These are phyloP conservation scores for Aspergillus funiculosus DNA, from an alignment of 495 filamentous ascomycete species.

Conservation along the genomic window DNA sequence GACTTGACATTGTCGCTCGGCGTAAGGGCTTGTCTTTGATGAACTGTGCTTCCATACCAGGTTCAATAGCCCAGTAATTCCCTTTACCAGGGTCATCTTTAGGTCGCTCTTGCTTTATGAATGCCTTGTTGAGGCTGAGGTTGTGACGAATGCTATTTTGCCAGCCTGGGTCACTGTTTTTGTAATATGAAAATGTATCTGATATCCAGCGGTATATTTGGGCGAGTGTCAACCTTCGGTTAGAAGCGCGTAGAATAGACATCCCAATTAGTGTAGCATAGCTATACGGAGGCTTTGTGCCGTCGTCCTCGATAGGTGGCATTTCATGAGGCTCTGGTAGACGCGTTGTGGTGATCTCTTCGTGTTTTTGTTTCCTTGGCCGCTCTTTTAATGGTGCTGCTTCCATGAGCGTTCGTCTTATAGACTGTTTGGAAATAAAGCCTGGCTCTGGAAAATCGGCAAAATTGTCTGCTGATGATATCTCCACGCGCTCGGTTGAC, in stretches of 20 bases:
- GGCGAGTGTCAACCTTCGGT: constrained; percentile 79
- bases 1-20: constrained; percentile 47
- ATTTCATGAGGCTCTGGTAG: constrained; percentile 71
- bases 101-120: constrained; percentile 89
- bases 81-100: constrained; percentile 98
- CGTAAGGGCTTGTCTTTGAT: constrained; percentile 73
- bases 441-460: constrained; percentile 50
- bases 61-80: constrained; percentile 93
- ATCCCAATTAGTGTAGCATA: constrained; percentile 96
- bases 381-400: constrained; percentile 69
- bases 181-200: constrained; percentile 85
- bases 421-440: constrained; percentile 52
- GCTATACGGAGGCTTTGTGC: constrained; percentile 80
- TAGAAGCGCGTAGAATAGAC: constrained; percentile 85
- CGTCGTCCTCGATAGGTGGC: constrained; percentile 77
- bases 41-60: constrained; percentile 82
- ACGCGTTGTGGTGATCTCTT: constrained; percentile 42
- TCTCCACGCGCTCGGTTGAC: constrained; percentile 54
- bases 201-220: constrained; percentile 99
- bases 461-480: constrained; percentile 46
- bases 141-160: constrained; percentile 99
- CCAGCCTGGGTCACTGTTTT: constrained; percentile 79
- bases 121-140: constrained; percentile 95
- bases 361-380: constrained; percentile 50
- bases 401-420: constrained; percentile 67